Conservation (phyloP, 75 land plant species). For the Cupressus sempervirens region DNA sequence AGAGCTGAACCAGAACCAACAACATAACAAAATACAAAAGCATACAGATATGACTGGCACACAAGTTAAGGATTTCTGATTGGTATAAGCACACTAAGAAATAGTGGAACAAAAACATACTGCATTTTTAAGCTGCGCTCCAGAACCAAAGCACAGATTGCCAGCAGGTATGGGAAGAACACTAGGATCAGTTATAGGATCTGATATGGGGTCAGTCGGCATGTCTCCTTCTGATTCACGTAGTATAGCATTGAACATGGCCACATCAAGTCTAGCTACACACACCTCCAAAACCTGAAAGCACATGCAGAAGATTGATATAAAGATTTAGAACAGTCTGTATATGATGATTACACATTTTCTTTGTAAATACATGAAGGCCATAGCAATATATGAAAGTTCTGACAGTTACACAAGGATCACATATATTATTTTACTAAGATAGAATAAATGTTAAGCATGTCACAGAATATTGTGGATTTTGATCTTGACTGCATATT, state of each 20-base stretch:
- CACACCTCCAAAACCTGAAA: conserved; percentile 81
- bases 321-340: neutral
- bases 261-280: conserved; percentile 82
- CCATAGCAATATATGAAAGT: neutral
- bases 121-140: conserved; percentile 93
- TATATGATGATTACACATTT: neutral
- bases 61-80: neutral
- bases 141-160: conserved; percentile 84
- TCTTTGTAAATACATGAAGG: neutral
- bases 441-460: neutral
- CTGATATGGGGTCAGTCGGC: conserved; percentile 95
- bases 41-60: neutral
- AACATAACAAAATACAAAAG: neutral
- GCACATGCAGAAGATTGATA: neutral
- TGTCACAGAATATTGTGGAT: neutral
- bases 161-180: conserved; percentile 92
- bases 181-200: conserved; percentile 77
- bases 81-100: neutral
- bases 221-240: conserved; percentile 83
- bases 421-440: neutral
- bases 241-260: conserved; percentile 96
- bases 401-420: neutral
- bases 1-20: too few species aligned
- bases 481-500: neutral
- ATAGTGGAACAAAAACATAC: conserved; percentile 37